Evolutionary conservation across 306 rosid species (phyloP), one percentile per base, ranked within the genome.

Genomic region (Begonia masoniana): DNA sequence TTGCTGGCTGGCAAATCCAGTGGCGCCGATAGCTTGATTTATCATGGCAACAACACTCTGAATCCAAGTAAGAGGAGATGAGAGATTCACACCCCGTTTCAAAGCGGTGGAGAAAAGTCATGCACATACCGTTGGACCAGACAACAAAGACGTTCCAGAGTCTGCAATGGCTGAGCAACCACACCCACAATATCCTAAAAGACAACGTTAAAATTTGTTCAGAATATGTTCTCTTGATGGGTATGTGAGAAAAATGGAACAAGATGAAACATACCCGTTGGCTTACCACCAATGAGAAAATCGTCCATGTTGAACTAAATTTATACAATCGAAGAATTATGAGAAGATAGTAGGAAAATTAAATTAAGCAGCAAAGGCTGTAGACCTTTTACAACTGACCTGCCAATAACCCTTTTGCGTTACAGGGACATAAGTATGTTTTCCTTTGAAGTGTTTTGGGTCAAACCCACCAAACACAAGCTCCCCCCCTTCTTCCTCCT

Each of bases 381-480:
- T 9, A 63, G 43, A n/a, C 48, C 9, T 21, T 31, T 15, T 63
- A 53, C 2, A 64, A 12, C 77, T 15, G 57, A 91, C 99, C 99
- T 86, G 96, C 96, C 99, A 91, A 75, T 83, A 86, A 36, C 99
- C 99, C 71, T 79, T 91, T 23, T 24, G 69, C 3, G 88, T 75
- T 45, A 91, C 99, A 1, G 99, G 99, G 23, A 91, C 99, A 59
- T 77, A 91, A 2, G 80, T 78, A 68, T 91, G 99, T 50, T 81
- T 10, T 21, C 99, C 99, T 68, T 70, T 79, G 72, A 26, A 91
- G 72, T 91, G 99, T 56, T 76, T 79, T 53, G 92, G 88, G 74
- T 91, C 99, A 52, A 68, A 82, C 68, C 99, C 99, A 47, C 99
- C 99, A 58, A 91, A 91, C 50, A 91, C 99, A 69, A 91, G 55